Evolutionary conservation across 768 basidiomycete species (phyloP), one percentile per base, ranked within the genome.

Genomic region (Leccinum truebloodii): DNA sequence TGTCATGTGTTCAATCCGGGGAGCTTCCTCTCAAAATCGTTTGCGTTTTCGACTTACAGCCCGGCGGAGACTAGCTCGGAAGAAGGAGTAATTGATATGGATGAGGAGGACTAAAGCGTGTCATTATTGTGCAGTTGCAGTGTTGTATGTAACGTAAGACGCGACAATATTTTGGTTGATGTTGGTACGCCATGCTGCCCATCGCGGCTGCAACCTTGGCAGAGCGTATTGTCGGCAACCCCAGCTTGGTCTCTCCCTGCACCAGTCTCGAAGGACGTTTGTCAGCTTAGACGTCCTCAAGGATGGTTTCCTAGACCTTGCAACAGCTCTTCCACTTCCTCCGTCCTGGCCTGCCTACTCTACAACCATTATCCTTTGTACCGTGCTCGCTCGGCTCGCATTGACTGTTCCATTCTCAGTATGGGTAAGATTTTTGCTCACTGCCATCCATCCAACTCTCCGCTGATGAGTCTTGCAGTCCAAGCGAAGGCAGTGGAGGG

Each of bases 1-100:
- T 98, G 97, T 68, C 97, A 98, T 75, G 97, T 98, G 28, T 95
- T 98, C 81, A 99, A 99, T 72, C 97, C 97, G 0, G 95, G 97
- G 20, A 87, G 89, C 54, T 98, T 98, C 71, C 80, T 94, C 14
- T 86, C 92, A 5, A 89, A 85, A 53, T 83, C 88, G 6, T 90
- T 93, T 65, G 82, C 85, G 6, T 98, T 98, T 79, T 93, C 90
- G 12, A 91, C 94, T 3, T 99, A 95, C 67, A 91, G 88, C 59
- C 95, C 95, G 13, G 85, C 91, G 2, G 89, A 88, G 60, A 76
- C 84, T 46, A 88, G 92, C 69, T 95, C 95, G 0, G 92, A 94
- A 71, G 89, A 91, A 77, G 92, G 81, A 60, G 62, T 78, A n/a
- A 68, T 82, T 52, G 75, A 79, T 13, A 69, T 79, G 69, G 77